Evolutionary conservation across 257 asterid species (phyloP).

Genomic region (Rhazya stricta): DNA sequence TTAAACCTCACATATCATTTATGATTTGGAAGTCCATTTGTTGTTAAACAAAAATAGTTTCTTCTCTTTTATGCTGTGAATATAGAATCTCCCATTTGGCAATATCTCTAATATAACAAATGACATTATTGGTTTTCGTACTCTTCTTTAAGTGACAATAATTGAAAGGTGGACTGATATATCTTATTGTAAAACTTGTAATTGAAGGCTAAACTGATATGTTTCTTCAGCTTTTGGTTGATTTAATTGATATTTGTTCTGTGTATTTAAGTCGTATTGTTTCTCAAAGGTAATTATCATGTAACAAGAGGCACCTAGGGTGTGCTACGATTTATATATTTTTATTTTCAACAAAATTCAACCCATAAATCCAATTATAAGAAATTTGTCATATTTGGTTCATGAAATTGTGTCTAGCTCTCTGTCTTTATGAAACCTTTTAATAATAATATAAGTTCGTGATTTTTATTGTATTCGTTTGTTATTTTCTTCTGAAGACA

Average conservation of each 20-base stretch:
- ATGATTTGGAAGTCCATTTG: neutral
- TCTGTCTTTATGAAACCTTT: neutral
- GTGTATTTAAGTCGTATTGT: neutral
- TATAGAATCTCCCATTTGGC: neutral
- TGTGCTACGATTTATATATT: neutral
- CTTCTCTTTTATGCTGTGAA: neutral
- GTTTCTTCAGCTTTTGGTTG: neutral
- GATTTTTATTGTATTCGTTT: slow-evolving; percentile 7
- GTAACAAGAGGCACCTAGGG: neutral
- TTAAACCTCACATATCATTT: neutral
- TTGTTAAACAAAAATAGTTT: no score
- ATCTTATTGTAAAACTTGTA: neutral
- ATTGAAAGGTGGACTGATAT: neutral
- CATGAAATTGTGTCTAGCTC: neutral
- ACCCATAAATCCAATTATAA: neutral
- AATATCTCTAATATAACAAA: neutral
- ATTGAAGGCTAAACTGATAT: neutral
- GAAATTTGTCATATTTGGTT: neutral
- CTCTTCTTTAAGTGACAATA: neutral
- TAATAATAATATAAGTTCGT: neutral
- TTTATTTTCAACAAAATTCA: no score
- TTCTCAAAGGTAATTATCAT: neutral
- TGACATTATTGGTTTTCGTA: neutral
- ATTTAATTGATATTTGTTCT: neutral
- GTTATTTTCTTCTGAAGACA: slow-evolving; percentile 47